Evolutionary conservation across 2,329 filamentous ascomycete genomes (phyloP), one percentile per base, ranked within the genome.

Genomic region (Aspergillus sp.): DNA sequence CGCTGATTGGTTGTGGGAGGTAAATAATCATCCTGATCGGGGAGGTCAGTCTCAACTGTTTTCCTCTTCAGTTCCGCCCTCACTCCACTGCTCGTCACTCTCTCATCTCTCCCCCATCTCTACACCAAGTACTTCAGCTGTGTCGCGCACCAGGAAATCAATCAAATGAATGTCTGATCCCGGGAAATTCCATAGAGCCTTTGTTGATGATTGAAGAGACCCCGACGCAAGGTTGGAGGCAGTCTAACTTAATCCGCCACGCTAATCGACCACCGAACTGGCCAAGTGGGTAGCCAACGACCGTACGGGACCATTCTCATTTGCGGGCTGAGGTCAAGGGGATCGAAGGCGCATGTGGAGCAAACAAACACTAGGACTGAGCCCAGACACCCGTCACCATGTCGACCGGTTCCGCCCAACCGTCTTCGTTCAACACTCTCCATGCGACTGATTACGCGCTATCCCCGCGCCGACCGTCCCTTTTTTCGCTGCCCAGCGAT

Each of bases 341-440:
- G 34, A 31, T 51, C 49, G 23, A 31, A 54, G 36, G 46, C 52
- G 40, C 34, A 56, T 53, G 60, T 61, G 58, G 60, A 59, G 65
- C 60, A 58, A 63, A 64, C 50, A 62, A 62, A 67, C 62, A 60
- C 43, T 38, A n/a, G 14, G 14, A n/a, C 7, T 10, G 43, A 54
- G 61, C 58, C 57, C 54, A 46, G 59, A 54, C 60, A 44, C 25
- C 31, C 57, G 63, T 70, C 65, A 65, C 67, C 64, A 66, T 69
- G 60, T 68, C 65, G 64, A 69, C 66, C 57, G 58, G 48, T 32
- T 56, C 61, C 53, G 49, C 50, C 45, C 54, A 53, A 47, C 49
- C 50, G 47, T 56, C 56, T 43, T 46, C 55, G 32, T 53, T 50
- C 49, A 53, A 57, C 50, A 56, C 52, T 62, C 58, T 55, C 55